Base-by-base conservation (phyloP, 345 rosid species). In the Gossypium anomalum region DNA sequence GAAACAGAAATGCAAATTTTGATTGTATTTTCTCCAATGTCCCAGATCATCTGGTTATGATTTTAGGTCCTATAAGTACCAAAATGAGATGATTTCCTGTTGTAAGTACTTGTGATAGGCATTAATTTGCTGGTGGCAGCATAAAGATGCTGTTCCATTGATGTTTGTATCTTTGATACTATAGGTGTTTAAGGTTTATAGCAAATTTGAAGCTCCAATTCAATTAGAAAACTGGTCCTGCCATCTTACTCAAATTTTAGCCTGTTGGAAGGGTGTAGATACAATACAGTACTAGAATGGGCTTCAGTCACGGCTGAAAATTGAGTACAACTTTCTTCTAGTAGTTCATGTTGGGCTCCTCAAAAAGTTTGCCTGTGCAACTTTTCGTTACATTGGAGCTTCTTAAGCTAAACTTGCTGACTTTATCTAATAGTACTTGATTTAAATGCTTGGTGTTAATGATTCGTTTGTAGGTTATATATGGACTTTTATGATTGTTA, bases 101-200 rank as follows among this genome's bases (percentile, higher is more conserved):
- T 55, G n/a, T 55, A 22, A 29, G 38, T 9, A 47, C 74, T 34
- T 52, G 27, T n/a, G 44, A 29, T n/a, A 16, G 2, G 44, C 45
- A 52, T 27, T 69, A 51, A 9, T n/a, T 53, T 34, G 48, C 49
- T 4, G 47, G 16, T 70, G 74, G 74, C 58, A 49, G 58, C 59
- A 55, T 71, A 17, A 19, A 71, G 25, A n/a, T 71, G 17, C 10
- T 55, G 29, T 27, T 22, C 15, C 4, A 4, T 53, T 55, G 16
- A 23, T 3, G 64, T 23, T 59, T 45, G 15, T 9, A 44, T 10
- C 52, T 59, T 22, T 14, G 9, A 25, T 57, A 5, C 20, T 45
- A 20, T 20, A 19, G 11, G 15, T 57, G 20, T 22, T 22, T 47
- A 23, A 67, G 11, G 25, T 67, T 67, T 22, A 22, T 13, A 34